A percentile compares a stretch with the other conserved stretches of the same genome.
Conservation (phyloP, 768 basidiomycete genomes). For the Calocera viscosa region DNA sequence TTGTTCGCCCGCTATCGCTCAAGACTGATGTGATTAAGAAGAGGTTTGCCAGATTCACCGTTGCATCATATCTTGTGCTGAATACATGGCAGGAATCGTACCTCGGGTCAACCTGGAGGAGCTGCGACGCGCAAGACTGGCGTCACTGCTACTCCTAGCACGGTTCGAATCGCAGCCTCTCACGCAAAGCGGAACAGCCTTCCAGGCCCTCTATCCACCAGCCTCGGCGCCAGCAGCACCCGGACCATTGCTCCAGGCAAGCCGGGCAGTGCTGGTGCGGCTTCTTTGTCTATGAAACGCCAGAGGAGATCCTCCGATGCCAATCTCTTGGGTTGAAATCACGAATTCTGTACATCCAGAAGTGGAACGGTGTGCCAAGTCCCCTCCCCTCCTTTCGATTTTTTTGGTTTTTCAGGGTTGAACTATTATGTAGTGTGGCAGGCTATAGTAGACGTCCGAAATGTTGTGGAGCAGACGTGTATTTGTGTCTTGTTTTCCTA, state of each 20-base stretch:
- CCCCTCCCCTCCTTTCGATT: neutral
- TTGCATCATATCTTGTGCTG: neutral
- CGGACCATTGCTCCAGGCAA: neutral
- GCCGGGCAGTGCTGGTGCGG: neutral
- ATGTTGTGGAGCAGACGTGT: constrained; percentile 4
- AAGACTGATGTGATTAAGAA: constrained; percentile 99
- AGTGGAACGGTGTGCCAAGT: neutral
- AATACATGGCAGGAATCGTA: neutral
- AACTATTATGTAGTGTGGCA: neutral
- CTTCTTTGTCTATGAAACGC: neutral
- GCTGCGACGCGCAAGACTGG: neutral
- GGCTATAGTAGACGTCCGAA: constrained; percentile 4
- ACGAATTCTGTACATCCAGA: neutral
- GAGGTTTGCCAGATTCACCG: constrained; percentile 38
- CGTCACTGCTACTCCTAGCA: neutral
- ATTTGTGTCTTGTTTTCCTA: neutral
- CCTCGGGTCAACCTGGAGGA: neutral
- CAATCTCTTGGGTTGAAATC: neutral
- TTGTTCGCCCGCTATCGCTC: constrained; percentile 82
- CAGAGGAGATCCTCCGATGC: constrained; percentile 7
- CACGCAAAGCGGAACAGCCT: constrained; percentile 2
- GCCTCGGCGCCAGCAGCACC: constrained; percentile 3
- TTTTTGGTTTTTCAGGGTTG: neutral
- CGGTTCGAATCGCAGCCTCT: neutral
- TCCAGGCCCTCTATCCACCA: neutral